Percentiles rank a stretch among this genome's conserved stretches.
Conservation (phyloP, 768 basidiomycete genomes). For the Termitomyces sp. region DNA sequence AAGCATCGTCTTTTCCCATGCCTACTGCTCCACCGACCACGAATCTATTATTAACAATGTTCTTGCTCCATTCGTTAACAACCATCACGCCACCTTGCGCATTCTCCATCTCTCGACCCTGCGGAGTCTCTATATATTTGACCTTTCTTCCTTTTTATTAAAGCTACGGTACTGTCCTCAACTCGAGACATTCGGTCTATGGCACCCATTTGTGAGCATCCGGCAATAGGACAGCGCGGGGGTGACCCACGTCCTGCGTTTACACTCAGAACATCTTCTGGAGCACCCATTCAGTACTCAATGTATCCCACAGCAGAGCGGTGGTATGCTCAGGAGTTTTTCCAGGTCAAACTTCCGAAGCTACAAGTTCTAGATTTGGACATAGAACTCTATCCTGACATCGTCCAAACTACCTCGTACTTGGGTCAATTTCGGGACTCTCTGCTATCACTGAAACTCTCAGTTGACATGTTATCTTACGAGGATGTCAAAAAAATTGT, state of each 20-base stretch:
- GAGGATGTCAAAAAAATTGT: background rate
- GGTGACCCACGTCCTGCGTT: slow-evolving; percentile 15
- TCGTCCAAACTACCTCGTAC: slow-evolving; percentile 1
- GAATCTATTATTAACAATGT: slow-evolving; percentile 7
- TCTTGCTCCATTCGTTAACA: slow-evolving; percentile 20
- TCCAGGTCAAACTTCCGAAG: background rate
- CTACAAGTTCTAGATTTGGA: slow-evolving; percentile 4
- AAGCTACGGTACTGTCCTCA: slow-evolving; percentile 12
- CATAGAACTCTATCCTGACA: background rate
- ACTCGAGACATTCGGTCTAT: slow-evolving; percentile 14
- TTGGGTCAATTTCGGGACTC: slow-evolving; percentile 1
- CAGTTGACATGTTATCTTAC: background rate
- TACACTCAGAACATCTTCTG: slow-evolving; percentile 14
- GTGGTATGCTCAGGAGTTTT: slow-evolving; percentile 7
- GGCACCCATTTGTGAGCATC: slow-evolving; percentile 11
- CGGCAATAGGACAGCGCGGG: slow-evolving; percentile 14
- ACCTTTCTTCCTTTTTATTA: slow-evolving; percentile 13
- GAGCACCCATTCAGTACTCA: background rate
- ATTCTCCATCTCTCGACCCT: slow-evolving; percentile 6
- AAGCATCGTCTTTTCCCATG: slow-evolving; percentile 13
- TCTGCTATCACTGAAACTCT: slow-evolving; percentile 3
- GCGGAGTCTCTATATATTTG: slow-evolving; percentile 6
- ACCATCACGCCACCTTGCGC: slow-evolving; percentile 13
- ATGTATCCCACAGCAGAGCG: background rate
- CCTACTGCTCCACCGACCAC: slow-evolving; percentile 12